These are phyloP conservation scores for Zygosaccharomyces gambellarensis DNA, from an alignment of 805 yeast species.

Conservation along the genomic window DNA sequence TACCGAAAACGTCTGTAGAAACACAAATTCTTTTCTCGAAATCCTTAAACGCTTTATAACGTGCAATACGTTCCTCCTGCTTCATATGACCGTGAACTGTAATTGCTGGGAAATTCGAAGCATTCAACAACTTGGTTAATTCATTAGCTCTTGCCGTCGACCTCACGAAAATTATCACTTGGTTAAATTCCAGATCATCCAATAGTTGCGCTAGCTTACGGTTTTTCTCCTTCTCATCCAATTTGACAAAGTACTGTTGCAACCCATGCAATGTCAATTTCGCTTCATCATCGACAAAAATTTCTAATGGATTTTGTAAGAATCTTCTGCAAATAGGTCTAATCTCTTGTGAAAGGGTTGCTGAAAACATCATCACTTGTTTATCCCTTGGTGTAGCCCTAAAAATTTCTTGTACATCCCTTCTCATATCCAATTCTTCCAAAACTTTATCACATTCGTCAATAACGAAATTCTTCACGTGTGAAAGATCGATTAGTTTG, in stretches of 20 bases:
- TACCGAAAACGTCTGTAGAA: constrained; percentile 96
- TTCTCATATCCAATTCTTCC: constrained; percentile 89
- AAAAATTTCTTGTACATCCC: constrained; percentile 97
- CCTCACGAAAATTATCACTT: constrained; percentile 93
- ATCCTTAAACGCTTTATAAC: constrained; percentile 94
- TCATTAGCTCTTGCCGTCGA: constrained; percentile 89
- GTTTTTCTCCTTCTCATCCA: constrained; percentile 89
- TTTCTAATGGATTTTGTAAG: constrained; percentile 96
- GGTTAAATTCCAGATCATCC: constrained; percentile 94
- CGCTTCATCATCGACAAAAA: constrained; percentile 95
- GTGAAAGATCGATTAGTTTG: constrained; percentile 77
- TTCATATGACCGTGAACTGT: constrained; percentile 94
- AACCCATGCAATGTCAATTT: constrained; percentile 96
- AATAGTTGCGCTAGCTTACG: constrained; percentile 85
- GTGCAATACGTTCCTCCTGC: constrained; percentile 96
- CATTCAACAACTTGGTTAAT: constrained; percentile 80
- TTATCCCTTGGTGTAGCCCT: constrained; percentile 96
- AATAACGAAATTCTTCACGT: constrained; percentile 88
- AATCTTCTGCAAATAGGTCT: constrained; percentile 96
- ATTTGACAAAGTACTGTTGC: constrained; percentile 91
- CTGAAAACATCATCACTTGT: constrained; percentile 99
- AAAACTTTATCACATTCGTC: constrained; percentile 98
- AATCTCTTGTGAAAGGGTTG: constrained; percentile 89
- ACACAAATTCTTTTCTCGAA: constrained; percentile 98
- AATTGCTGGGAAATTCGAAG: constrained; percentile 93